A percentile compares a stretch with the other conserved stretches of the same genome.
phyloP scores from a whole-genome alignment of 2,329 filamentous ascomycete species.

The Arthrobotrys pseudoclavata region DNA sequence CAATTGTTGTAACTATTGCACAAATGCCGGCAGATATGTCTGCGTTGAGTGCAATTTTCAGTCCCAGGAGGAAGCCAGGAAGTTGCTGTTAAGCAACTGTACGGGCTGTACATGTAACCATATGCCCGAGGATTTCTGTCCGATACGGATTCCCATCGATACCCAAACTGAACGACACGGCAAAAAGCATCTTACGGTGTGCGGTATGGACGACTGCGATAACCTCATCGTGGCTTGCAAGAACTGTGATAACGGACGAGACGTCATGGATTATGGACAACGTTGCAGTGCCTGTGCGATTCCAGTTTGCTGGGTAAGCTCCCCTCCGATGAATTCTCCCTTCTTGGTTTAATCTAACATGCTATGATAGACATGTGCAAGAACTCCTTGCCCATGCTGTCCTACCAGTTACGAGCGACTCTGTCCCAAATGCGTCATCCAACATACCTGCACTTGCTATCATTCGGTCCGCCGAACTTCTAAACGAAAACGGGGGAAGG shows the following conservation, averaged over 20 bases:
- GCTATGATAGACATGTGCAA: conserved; percentile 44
- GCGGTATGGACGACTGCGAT: conserved; percentile 48
- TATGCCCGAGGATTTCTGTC: conserved; percentile 55
- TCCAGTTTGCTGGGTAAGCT: conserved; percentile 52
- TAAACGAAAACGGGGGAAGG: conserved; percentile 43
- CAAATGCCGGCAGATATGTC: conserved; percentile 54
- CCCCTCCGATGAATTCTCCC: background rate
- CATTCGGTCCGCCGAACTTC: conserved; percentile 49
- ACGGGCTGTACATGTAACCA: conserved; percentile 56
- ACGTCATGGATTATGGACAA: conserved; percentile 58
- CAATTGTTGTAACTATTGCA: conserved; percentile 57
- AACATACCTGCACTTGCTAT: conserved; percentile 56
- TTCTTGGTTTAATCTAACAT: background rate
- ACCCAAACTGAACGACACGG: conserved; percentile 52
- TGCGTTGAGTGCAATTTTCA: conserved; percentile 54
- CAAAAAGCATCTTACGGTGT: conserved; percentile 55
- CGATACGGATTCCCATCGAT: conserved; percentile 54
- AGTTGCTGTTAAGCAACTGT: conserved; percentile 43
- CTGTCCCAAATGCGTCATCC: conserved; percentile 46
- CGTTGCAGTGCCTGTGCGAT: conserved; percentile 55
- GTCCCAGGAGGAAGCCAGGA: conserved; percentile 41
- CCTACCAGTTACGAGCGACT: conserved; percentile 51
- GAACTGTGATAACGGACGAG: conserved; percentile 54
- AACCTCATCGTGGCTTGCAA: conserved; percentile 52
- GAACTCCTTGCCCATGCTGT: conserved; percentile 48